Base-by-base conservation (phyloP, 768 basidiomycete genomes). In the Cytidiella melzeri region DNA sequence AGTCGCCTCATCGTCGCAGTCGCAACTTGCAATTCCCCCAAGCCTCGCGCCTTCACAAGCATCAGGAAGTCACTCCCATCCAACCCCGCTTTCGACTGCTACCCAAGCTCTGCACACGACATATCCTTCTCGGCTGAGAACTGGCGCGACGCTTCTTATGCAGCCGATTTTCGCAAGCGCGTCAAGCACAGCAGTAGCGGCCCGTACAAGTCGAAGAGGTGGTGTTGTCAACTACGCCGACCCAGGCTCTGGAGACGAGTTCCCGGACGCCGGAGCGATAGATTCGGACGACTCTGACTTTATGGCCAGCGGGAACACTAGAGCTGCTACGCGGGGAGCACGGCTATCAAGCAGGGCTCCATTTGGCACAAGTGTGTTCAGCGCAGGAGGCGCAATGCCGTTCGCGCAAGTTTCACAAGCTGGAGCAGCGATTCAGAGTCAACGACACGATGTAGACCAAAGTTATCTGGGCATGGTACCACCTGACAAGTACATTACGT, bases 381-480 rank as follows among this genome's bases (percentile, higher is more conserved):
- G 77, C 63, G 66, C 77, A 2, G 64, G 71, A 21, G 74, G 76
- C 43, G 18, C 64, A 55, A 56, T 54, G 46, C 64, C 57, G 47
- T 57, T 55, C 12, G 61, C 48, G 54, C 63, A 67, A 50, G 56
- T 64, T 57, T 51, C 71, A 51, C 54, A 66, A 64, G 28, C 69
- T 68, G 19, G 62, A 54, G n/a, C 61, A 53, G 21, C 65, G 62
- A 67, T 61, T 43, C 67, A 70, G 10, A 36, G 28, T 18, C 59
- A 51, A 26, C 82, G 72, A 49, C 75, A 75, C 21, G 86, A 87
- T 50, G 62, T 88, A 19, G 90, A 92, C 42, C 90, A 92, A 70
- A 93, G 85, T 55, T 98, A 93, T 68, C 68, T 98, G 47, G 95
- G 95, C 0, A 74, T 81, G 71, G 73, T 92, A 1, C 89, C 92